Conservation (phyloP, 164 flowering plant species). For the Magnolia changhungtana region DNA sequence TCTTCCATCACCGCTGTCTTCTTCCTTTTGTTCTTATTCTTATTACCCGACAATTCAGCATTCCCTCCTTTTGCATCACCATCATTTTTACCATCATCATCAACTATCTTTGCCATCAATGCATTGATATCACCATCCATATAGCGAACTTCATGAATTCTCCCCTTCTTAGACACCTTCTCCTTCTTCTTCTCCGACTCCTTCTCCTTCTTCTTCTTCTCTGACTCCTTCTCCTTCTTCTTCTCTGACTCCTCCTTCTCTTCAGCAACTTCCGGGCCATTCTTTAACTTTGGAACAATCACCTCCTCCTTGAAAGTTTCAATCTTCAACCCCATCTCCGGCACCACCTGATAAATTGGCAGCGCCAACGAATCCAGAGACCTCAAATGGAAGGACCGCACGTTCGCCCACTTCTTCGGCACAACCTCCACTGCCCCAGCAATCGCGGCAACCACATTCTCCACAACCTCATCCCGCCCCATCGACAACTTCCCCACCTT, state of each 20-base stretch:
- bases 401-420: slow-evolving; percentile 64
- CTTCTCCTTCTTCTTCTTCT: slow-evolving; percentile 13
- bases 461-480: slow-evolving; percentile 50
- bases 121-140: slow-evolving; percentile 37
- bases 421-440: slow-evolving; percentile 54
- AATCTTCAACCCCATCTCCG: slow-evolving; percentile 66
- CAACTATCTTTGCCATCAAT: slow-evolving; percentile 12
- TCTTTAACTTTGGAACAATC: no score
- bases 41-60: slow-evolving; percentile 13
- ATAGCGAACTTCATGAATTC: slow-evolving; percentile 55
- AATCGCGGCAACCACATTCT: slow-evolving; percentile 59
- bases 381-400: slow-evolving; percentile 76
- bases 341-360: slow-evolving; percentile 71
- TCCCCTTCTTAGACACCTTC: slow-evolving; percentile 41
- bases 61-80: slow-evolving; percentile 17
- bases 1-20: neutral
- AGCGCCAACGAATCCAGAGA: slow-evolving; percentile 61
- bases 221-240: slow-evolving; percentile 9
- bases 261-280: neutral
- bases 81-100: slow-evolving; percentile 2
- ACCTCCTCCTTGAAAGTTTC: slow-evolving; percentile 27
- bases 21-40: neutral
- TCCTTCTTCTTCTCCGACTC: slow-evolving; percentile 21
- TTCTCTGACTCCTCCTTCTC: slow-evolving; percentile 7
- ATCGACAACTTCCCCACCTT: slow-evolving; percentile 52